phyloP scores from a whole-genome alignment of 2,329 filamentous ascomycete species.

The Parastagonospora avenae region DNA sequence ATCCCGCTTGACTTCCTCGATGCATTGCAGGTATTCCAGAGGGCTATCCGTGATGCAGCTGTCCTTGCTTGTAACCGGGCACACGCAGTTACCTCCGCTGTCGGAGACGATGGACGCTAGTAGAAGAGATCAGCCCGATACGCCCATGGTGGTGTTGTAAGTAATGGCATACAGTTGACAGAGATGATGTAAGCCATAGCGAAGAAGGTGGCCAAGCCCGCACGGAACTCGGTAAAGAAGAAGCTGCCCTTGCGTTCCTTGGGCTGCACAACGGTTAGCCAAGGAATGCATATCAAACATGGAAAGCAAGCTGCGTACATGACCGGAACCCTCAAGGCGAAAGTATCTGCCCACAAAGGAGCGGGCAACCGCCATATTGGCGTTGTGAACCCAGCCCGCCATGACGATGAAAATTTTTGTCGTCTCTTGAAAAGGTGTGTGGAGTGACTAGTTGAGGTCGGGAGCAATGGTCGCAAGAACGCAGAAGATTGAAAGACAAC shows the following conservation, averaged over 20 bases:
- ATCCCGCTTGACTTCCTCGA: constrained; percentile 70
- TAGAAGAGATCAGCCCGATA: constrained; percentile 3
- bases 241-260: constrained; percentile 73
- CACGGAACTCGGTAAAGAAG: constrained; percentile 84
- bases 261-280: constrained; percentile 53
- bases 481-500: background rate
- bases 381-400: constrained; percentile 40
- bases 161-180: constrained; percentile 54
- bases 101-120: constrained; percentile 68
- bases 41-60: constrained; percentile 59
- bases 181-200: constrained; percentile 66
- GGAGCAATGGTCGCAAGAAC: background rate
- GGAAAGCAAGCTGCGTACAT: constrained; percentile 62
- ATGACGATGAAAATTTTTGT: constrained; percentile 25
- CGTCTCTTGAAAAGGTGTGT: background rate
- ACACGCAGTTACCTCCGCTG: constrained; percentile 77
- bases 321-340: constrained; percentile 78
- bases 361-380: constrained; percentile 41
- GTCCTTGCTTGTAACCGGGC: constrained; percentile 51
- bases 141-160: background rate
- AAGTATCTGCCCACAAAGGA: constrained; percentile 58
- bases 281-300: background rate
- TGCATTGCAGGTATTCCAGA: constrained; percentile 68
- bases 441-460: background rate
- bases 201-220: constrained; percentile 73